phyloP scores from a whole-genome alignment of 1,284 basidiomycete species.

The Trichosporon sp. region DNA sequence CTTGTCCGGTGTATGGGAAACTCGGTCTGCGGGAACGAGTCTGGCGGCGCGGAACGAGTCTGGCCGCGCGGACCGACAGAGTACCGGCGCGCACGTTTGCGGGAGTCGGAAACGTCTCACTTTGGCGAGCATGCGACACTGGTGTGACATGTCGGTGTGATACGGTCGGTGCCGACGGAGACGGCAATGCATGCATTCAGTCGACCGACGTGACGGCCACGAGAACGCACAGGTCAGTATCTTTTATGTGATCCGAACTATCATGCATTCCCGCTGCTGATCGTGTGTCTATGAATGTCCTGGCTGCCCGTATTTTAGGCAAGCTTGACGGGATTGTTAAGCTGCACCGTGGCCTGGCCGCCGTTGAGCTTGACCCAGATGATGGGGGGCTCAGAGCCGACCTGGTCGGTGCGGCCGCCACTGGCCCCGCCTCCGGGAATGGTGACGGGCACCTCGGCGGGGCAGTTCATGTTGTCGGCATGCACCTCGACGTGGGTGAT shows the following conservation, averaged over 20 bases:
- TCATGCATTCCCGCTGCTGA: background rate
- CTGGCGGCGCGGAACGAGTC: no score
- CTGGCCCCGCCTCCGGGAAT: constrained; percentile 19
- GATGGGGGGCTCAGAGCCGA: constrained; percentile 26
- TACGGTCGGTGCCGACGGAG: background rate
- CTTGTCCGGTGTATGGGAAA: no score
- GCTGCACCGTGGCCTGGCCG: constrained; percentile 14
- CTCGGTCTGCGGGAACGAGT: no score
- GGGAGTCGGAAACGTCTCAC: background rate
- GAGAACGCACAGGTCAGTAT: no score
- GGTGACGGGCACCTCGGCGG: constrained; percentile 19
- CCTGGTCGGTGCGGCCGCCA: constrained; percentile 18
- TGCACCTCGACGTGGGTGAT: constrained; percentile 19
- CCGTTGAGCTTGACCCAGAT: constrained; percentile 24
- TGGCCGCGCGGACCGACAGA: no score
- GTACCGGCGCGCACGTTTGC: background rate
- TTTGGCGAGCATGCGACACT: no score
- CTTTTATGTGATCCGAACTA: background rate
- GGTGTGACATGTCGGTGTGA: background rate
- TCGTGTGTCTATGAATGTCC: background rate
- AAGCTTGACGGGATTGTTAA: background rate
- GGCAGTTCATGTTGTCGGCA: constrained; percentile 22
- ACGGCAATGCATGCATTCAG: background rate
- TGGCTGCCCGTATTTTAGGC: background rate
- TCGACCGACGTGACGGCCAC: background rate